These are phyloP conservation scores for Diaporthe batatas DNA, from an alignment of 2,329 filamentous ascomycete species.

Conservation along the genomic window DNA sequence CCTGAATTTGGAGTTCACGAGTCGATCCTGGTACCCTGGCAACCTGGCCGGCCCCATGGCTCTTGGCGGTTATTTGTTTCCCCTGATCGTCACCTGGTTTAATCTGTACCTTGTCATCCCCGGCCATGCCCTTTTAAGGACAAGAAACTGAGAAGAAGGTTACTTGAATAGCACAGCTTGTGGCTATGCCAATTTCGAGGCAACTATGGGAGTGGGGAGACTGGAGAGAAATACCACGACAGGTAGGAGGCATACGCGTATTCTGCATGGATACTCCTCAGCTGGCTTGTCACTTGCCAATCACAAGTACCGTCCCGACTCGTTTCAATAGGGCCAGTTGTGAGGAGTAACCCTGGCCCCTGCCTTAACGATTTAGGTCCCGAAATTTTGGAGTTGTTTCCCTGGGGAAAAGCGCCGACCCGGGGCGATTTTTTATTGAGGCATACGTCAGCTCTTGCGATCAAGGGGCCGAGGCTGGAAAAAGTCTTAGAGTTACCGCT, in stretches of 20 bases:
- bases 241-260: slow-evolving; percentile 15
- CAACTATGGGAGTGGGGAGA: neutral
- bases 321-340: neutral
- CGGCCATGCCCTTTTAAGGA: slow-evolving; percentile 8
- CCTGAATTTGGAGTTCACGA: neutral
- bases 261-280: slow-evolving; percentile 5
- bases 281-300: slow-evolving; percentile 3
- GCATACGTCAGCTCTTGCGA: slow-evolving; percentile 21
- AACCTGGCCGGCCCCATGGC: neutral
- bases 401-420: slow-evolving; percentile 20
- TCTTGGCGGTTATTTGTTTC: slow-evolving; percentile 29
- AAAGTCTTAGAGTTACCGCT: neutral
- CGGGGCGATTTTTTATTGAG: slow-evolving; percentile 5
- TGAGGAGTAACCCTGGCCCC: neutral
- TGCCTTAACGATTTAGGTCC: slow-evolving; percentile 1
- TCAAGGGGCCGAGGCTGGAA: neutral
- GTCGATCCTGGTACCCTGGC: slow-evolving; percentile 4
- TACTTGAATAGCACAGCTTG: neutral
- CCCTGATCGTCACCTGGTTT: slow-evolving; percentile 16
- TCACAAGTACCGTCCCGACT: slow-evolving; percentile 23
- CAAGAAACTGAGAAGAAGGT: slow-evolving; percentile 9
- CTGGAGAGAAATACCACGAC: neutral
- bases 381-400: slow-evolving; percentile 23
- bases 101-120: neutral
- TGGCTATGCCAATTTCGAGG: slow-evolving; percentile 1